A percentile compares a stretch with the other conserved stretches of the same genome.
These are phyloP conservation scores for Lavandula angustifolia DNA, from an alignment of 257 asterid species.

Conservation along the genomic window DNA sequence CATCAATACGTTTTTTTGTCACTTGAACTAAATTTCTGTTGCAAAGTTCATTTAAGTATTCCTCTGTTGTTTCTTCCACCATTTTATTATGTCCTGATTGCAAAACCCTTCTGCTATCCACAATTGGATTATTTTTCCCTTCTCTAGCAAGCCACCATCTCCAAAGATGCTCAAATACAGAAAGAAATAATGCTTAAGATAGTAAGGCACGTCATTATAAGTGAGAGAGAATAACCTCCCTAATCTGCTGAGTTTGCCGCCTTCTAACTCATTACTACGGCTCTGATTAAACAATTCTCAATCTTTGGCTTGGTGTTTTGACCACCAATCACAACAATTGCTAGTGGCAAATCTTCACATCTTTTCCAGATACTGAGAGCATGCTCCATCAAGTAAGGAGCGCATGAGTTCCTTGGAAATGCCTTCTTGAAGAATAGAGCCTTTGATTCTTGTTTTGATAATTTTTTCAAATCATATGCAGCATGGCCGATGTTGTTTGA, in stretches of 20 bases:
- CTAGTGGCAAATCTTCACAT: conserved; percentile 22
- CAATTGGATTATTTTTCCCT: conserved; percentile 10
- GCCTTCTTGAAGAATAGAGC: conserved; percentile 9
- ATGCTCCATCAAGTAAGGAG: background rate
- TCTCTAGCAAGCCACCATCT: conserved; percentile 20
- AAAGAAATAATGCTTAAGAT: background rate
- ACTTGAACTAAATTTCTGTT: conserved; percentile 39
- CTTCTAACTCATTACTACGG: conserved; percentile 12
- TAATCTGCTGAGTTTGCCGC: background rate
- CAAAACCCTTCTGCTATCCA: conserved; percentile 45
- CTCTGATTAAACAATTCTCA: conserved; percentile 10
- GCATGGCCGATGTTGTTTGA: background rate
- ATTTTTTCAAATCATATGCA: background rate
- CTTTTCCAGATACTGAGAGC: conserved; percentile 1
- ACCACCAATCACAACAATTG: conserved; percentile 23
- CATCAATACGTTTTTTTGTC: background rate
- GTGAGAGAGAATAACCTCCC: conserved; percentile 11
- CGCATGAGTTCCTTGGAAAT: conserved; percentile 6
- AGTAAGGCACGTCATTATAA: conserved; percentile 22
- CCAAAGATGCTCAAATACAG: conserved; percentile 28
- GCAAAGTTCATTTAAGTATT: conserved; percentile 31
- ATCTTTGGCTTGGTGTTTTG: background rate
- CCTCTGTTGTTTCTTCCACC: conserved; percentile 32
- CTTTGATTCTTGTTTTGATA: background rate
- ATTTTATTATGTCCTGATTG: conserved; percentile 21